These are phyloP conservation scores for Aotearoamyces nothofagi DNA, from an alignment of 2,329 filamentous ascomycete species.

Conservation along the genomic window DNA sequence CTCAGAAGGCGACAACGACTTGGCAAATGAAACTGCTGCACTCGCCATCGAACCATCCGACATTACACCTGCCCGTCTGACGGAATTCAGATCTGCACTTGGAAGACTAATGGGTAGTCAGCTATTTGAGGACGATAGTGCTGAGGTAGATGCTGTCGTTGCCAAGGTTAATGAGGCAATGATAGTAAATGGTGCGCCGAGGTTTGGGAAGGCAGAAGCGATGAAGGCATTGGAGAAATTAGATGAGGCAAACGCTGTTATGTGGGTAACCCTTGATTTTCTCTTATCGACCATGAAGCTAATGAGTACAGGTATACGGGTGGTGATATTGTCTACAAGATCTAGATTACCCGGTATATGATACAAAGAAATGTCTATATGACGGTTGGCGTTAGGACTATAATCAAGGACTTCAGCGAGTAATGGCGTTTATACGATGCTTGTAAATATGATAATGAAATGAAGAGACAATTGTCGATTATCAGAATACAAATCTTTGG, in stretches of 20 bases:
- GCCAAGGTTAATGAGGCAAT: slow-evolving; percentile 65
- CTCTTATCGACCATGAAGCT: slow-evolving; percentile 1
- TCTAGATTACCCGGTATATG: slow-evolving; percentile 33
- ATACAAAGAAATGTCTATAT: too few species aligned
- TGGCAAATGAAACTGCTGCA: slow-evolving; percentile 14
- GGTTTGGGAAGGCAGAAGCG: slow-evolving; percentile 60
- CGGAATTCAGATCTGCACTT: slow-evolving; percentile 63
- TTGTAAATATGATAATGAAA: too few species aligned
- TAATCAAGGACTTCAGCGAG: too few species aligned
- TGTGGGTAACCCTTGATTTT: slow-evolving; percentile 41
- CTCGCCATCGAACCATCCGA: slow-evolving; percentile 10
- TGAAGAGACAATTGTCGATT: too few species aligned
- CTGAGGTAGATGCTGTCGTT: slow-evolving; percentile 59
- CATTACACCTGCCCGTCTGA: slow-evolving; percentile 41
- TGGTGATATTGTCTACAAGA: slow-evolving; percentile 55
- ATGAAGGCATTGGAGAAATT: slow-evolving; percentile 64
- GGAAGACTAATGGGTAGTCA: slow-evolving; percentile 70
- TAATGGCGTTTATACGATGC: too few species aligned
- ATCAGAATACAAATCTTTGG: too few species aligned
- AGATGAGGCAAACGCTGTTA: slow-evolving; percentile 77
- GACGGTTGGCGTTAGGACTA: too few species aligned
- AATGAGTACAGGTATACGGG: slow-evolving; percentile 32
- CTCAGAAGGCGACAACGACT: slow-evolving; percentile 14
- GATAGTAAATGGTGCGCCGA: slow-evolving; percentile 31
- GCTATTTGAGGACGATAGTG: slow-evolving; percentile 79